Evolutionary conservation across 164 flowering plant genomes (phyloP), one percentile per base, ranked within the genome.

Genomic region (Annona cherimola): DNA sequence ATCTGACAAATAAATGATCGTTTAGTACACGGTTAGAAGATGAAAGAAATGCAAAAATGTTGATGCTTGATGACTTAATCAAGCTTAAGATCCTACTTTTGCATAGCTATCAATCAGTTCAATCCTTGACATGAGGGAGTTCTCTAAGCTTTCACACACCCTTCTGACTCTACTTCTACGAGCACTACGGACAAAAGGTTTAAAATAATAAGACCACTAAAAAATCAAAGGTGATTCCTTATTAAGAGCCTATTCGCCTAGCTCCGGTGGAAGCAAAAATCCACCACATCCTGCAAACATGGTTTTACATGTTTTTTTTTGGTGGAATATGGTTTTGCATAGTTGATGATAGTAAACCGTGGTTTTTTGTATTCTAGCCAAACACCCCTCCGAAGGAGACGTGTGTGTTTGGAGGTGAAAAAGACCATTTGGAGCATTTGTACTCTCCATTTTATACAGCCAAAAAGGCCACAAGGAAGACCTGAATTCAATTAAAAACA

Each of bases 61-160:
- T 26, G 7, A 14, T 45, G 19, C 54, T 16, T 3, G 68, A 61
- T 19, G 19, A 26, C 50, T 41, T 66, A 42, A 43, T 44, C 59
- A 60, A 42, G 20, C 44, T 67, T 63, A 42, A 70, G 63, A 64
- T 74, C 87, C 50, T 85, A 95, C 98, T 78, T 88, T 91, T 68
- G 98, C 95, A 80, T 87, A 93, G 84, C 88, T 93, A 71, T 88
- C 91, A 74, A 91, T 93, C 46, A 95, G 82, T 76, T 93, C 96
- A 75, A 93, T 86, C 67, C 89, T 81, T 69, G 85, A 87, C 72
- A 66, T 75, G 60, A 91, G 88, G 71, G 98, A 95, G 75, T 69
- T 86, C 76, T 89, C 92, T 83, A 95, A 82, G 80, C 90, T 81
- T 84, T 95, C 93, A 63, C 90, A 88, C n/a, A 89, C 98, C 74